Evolutionary conservation across 139 green algal genomes (phyloP).

Genomic region (Auxenochlorella pyrenoidosa): DNA sequence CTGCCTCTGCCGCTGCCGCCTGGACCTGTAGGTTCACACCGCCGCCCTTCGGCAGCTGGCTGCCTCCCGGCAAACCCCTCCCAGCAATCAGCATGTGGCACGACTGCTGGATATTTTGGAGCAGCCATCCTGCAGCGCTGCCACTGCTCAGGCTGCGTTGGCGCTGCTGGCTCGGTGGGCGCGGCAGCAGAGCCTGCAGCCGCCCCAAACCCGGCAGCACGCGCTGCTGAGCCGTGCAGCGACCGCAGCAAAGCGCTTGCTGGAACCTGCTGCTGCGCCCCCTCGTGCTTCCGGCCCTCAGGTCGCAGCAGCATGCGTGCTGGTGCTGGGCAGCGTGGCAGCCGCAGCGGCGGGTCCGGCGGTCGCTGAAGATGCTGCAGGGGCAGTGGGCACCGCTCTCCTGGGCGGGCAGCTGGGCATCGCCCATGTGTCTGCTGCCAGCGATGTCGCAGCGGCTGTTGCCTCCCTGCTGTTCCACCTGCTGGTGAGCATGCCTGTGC

Average conservation of each 20-base stretch:
- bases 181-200: constrained; percentile 1
- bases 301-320: not conserved
- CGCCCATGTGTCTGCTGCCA: not conserved
- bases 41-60: not conserved
- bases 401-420: not conserved
- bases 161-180: constrained; percentile 25
- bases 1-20: not conserved
- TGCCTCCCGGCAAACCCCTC: not conserved
- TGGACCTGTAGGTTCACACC: not conserved
- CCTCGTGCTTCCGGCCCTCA: no score
- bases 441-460: constrained; percentile 2
- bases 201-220: not conserved
- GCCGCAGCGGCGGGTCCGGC: not conserved
- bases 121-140: not conserved
- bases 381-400: not conserved
- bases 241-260: not conserved
- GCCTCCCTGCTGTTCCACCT: not conserved
- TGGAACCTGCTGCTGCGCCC: not conserved
- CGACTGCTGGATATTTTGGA: not conserved
- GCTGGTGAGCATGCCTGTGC: not conserved
- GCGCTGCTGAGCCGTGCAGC: not conserved
- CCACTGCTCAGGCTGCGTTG: not conserved
- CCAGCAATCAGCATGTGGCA: not conserved
- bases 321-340: constrained; percentile 18
- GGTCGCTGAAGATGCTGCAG: not conserved